Conservation (phyloP, 305 asterid genomes). For the Stenogyne calaminthoides region DNA sequence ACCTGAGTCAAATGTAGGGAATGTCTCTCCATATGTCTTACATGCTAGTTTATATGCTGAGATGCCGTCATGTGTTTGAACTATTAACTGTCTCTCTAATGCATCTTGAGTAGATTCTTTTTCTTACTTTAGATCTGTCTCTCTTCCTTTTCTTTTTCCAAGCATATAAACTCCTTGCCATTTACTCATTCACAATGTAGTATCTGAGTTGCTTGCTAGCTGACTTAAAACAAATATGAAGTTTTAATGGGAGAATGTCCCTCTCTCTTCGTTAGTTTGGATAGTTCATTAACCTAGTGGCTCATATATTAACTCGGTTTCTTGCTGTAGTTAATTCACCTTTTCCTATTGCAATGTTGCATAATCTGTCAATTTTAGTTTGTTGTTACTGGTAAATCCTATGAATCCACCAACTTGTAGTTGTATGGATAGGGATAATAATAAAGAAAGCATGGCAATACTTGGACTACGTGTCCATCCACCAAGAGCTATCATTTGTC, state of each 20-base stretch:
- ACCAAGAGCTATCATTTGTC: no score
- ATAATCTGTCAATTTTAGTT: conserved; percentile 6
- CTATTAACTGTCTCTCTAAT: conserved; percentile 9
- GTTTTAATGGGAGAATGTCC: not conserved
- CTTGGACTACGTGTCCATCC: conserved; percentile 4
- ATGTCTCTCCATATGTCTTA: not conserved
- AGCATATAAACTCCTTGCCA: not conserved
- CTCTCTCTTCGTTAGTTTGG: not conserved
- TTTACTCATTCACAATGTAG: not conserved
- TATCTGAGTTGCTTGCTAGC: not conserved
- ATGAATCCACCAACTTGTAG: not conserved
- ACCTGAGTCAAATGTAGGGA: conserved; percentile 9
- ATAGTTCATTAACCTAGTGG: conserved; percentile 8
- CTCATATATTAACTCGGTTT: not conserved
- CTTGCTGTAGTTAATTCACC: conserved; percentile 1
- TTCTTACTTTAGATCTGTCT: not conserved
- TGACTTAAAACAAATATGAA: not conserved
- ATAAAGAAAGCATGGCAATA: not conserved
- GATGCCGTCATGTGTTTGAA: conserved; percentile 6
- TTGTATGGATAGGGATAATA: not conserved
- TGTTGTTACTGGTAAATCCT: conserved; percentile 8
- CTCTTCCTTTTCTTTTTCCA: not conserved
- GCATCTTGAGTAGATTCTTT: conserved; percentile 8
- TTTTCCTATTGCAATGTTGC: conserved; percentile 12
- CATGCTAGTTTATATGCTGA: conserved; percentile 5